These are phyloP conservation scores for Fusarium bulbicola DNA, from an alignment of 2,329 filamentous ascomycete genomes.

Conservation along the genomic window DNA sequence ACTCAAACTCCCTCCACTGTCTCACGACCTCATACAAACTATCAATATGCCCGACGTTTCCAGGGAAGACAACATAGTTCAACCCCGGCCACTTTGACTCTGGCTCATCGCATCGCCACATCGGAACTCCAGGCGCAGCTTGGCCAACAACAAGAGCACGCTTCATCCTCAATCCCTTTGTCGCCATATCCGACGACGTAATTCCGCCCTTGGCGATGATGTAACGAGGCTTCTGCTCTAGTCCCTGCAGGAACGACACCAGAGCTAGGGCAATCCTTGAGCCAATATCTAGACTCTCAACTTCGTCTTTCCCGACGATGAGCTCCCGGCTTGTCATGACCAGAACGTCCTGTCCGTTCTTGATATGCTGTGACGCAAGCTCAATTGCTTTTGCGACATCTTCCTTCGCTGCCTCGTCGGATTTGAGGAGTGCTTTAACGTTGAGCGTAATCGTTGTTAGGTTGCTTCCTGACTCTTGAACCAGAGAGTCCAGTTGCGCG, in stretches of 20 bases:
- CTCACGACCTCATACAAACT: constrained; percentile 11
- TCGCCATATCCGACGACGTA: constrained; percentile 66
- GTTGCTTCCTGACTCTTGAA: constrained; percentile 48
- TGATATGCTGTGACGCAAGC: constrained; percentile 51
- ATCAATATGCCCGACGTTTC: constrained; percentile 12
- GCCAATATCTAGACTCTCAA: constrained; percentile 63
- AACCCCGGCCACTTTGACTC: constrained; percentile 54
- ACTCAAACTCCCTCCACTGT: constrained; percentile 12
- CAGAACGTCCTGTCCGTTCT: constrained; percentile 60
- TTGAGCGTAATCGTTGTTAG: constrained; percentile 58
- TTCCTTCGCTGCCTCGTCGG: constrained; percentile 42
- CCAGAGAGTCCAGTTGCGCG: constrained; percentile 58
- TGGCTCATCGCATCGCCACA: constrained; percentile 66
- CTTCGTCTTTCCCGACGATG: constrained; percentile 56
- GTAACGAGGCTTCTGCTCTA: constrained; percentile 62
- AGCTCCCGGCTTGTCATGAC: constrained; percentile 68
- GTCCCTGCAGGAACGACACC: constrained; percentile 57
- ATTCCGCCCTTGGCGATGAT: constrained; percentile 69
- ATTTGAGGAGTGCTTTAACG: constrained; percentile 57
- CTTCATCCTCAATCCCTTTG: constrained; percentile 63
- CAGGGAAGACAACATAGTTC: constrained; percentile 19
- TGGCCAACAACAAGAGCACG: constrained; percentile 64
- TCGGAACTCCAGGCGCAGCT: constrained; percentile 64
- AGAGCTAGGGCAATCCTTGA: constrained; percentile 60
- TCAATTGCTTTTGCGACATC: constrained; percentile 46